phyloP scores from a whole-genome alignment of 2,329 filamentous ascomycete species.

The Pochonia chlamydosporia region DNA sequence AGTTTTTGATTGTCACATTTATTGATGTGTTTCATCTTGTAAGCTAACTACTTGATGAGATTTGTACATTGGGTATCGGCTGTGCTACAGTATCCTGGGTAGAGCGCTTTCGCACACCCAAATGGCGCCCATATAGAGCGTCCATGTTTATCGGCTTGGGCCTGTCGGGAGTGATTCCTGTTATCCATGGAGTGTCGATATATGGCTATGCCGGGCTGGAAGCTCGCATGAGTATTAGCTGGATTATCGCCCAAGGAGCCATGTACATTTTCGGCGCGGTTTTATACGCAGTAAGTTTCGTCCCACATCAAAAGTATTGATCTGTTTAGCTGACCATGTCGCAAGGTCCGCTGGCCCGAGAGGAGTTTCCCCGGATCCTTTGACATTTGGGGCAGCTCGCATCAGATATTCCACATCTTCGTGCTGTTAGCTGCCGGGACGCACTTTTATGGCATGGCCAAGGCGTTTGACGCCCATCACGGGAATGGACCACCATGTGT shows the following conservation, averaged over 20 bases:
- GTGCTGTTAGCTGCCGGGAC: constrained; percentile 76
- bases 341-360: constrained; percentile 73
- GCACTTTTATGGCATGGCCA: constrained; percentile 75
- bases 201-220: constrained; percentile 64
- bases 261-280: constrained; percentile 82
- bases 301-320: neutral
- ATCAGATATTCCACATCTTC: constrained; percentile 92
- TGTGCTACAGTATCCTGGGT: constrained; percentile 74
- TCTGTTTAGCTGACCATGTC: neutral
- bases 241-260: constrained; percentile 72
- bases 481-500: constrained; percentile 48
- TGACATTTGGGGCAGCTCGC: constrained; percentile 88
- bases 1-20: constrained; percentile 16
- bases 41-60: constrained; percentile 42
- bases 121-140: constrained; percentile 79
- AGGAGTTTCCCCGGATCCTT: constrained; percentile 69
- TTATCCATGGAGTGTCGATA: constrained; percentile 66
- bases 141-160: constrained; percentile 87
- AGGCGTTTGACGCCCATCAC: constrained; percentile 84
- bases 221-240: constrained; percentile 70
- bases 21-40: neutral
- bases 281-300: constrained; percentile 68
- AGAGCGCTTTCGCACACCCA: constrained; percentile 76
- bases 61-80: constrained; percentile 67
- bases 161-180: constrained; percentile 73